These are phyloP conservation scores for Boletellus ananas DNA, from an alignment of 768 basidiomycete genomes.

Conservation along the genomic window DNA sequence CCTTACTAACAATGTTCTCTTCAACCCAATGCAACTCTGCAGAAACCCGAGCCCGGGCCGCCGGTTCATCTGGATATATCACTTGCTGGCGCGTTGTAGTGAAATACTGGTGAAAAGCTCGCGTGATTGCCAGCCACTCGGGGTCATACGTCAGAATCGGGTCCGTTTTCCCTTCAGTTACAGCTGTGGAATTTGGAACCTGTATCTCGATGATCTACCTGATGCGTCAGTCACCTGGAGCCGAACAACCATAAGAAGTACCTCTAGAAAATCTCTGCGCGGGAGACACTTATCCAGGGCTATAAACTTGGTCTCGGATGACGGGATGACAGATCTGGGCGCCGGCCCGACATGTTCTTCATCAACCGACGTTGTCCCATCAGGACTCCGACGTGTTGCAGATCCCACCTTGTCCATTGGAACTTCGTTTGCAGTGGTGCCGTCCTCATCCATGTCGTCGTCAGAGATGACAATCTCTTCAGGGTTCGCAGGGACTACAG, in stretches of 20 bases:
- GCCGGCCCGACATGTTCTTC: conserved; percentile 43
- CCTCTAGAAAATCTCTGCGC: conserved; percentile 76
- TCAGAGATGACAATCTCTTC: conserved; percentile 42
- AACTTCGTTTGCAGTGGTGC: neutral
- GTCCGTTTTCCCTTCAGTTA: conserved; percentile 4
- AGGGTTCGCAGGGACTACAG: conserved; percentile 23
- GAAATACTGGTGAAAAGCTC: conserved; percentile 80
- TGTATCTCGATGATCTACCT: conserved; percentile 70
- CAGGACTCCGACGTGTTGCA: conserved; percentile 40
- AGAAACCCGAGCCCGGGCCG: conserved; percentile 49
- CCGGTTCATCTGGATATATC: conserved; percentile 55
- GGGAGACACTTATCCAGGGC: conserved; percentile 90
- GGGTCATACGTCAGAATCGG: conserved; percentile 69
- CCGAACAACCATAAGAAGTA: conserved; percentile 25
- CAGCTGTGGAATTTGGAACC: conserved; percentile 11
- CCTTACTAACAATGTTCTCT: conserved; percentile 42
- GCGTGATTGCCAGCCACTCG: conserved; percentile 91
- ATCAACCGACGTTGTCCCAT: conserved; percentile 49
- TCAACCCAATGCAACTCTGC: conserved; percentile 67
- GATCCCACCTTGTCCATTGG: conserved; percentile 33
- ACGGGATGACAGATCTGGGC: conserved; percentile 24
- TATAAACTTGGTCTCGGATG: conserved; percentile 66
- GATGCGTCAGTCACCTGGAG: neutral
- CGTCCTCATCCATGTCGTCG: conserved; percentile 24
- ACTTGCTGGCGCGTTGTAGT: conserved; percentile 48